These are phyloP conservation scores for Aspergillus indologenus DNA, from an alignment of 495 filamentous ascomycete genomes.

Conservation along the genomic window DNA sequence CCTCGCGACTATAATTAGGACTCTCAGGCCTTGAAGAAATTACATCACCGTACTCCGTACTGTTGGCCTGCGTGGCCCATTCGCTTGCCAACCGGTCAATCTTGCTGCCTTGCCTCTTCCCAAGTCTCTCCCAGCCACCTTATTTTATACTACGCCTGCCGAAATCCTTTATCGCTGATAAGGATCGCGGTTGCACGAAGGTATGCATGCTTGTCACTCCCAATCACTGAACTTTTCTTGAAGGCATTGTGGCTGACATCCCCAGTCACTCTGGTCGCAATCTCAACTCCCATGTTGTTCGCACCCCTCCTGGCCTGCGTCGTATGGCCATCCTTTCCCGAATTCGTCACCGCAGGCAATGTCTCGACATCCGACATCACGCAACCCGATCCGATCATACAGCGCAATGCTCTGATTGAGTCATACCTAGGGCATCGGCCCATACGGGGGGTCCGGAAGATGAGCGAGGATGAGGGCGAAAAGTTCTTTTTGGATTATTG, in stretches of 20 bases:
- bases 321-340: slow-evolving; percentile 9
- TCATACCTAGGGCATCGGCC: slow-evolving; percentile 16
- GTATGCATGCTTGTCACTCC: too few relatives aligned
- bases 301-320: slow-evolving; percentile 7
- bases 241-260: neutral
- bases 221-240: too few relatives aligned
- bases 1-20: too few relatives aligned
- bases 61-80: too few relatives aligned
- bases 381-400: slow-evolving; percentile 13
- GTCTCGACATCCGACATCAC: neutral
- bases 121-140: too few relatives aligned
- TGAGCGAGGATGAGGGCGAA: slow-evolving; percentile 76
- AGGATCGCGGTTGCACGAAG: too few relatives aligned
- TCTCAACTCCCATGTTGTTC: slow-evolving; percentile 10
- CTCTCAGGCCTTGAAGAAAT: too few relatives aligned
- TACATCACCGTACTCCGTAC: too few relatives aligned
- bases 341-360: slow-evolving; percentile 7
- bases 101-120: too few relatives aligned
- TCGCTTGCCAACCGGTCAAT: too few relatives aligned
- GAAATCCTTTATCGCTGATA: too few relatives aligned
- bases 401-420: slow-evolving; percentile 27
- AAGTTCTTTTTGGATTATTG: slow-evolving; percentile 74
- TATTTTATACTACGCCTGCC: too few relatives aligned
- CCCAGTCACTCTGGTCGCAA: neutral
- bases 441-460: slow-evolving; percentile 59